Evolutionary conservation across 306 rosid species (phyloP), one percentile per base, ranked within the genome.

Genomic region (Fagus crenata): DNA sequence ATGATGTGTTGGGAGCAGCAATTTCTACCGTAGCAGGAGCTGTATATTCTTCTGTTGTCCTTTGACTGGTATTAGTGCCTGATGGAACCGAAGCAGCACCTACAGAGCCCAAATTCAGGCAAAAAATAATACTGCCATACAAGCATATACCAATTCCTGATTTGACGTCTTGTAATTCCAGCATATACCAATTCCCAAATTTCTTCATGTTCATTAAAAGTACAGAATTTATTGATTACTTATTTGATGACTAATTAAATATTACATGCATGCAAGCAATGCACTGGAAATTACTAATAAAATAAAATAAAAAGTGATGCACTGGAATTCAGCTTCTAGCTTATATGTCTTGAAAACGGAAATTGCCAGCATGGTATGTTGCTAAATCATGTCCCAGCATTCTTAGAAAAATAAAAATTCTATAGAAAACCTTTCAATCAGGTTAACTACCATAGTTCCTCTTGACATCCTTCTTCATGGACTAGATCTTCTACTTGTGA

Each of bases 1-100:
- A 75, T 37, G 84, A 80, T 73, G 84, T 75, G 76, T 77, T 79
- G 72, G 88, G 73, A 76, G 83, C 73, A 74, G 79, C 85, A 87
- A 64, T 81, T 71, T 71, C 88, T 74, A 67, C 85, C 46, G 75
- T 75, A 72, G 5, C 75, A 17, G 80, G 78, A 18, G 39, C 51
- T 73, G 81, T 72, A 77, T 49, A 77, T 56, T 72, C 84, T 70
- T 84, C 88, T 59, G 78, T 68, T 51, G 75, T 49, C 72, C 83
- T 59, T 75, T 77, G 80, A 51, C 60, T 41, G 71, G 82, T 80
- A 60, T 65, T 63, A 73, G 77, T 61, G 82, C 82, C 77, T 78
- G 85, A 33, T 39, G 59, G 73, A 54, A 14, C 73, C 73, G 11
- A 76, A 74, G 81, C 74, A 77, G 85, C 86, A 81, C 89, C 91